Conservation (phyloP, 108 stramenopile genomes). For the Ochromonas danica region DNA sequence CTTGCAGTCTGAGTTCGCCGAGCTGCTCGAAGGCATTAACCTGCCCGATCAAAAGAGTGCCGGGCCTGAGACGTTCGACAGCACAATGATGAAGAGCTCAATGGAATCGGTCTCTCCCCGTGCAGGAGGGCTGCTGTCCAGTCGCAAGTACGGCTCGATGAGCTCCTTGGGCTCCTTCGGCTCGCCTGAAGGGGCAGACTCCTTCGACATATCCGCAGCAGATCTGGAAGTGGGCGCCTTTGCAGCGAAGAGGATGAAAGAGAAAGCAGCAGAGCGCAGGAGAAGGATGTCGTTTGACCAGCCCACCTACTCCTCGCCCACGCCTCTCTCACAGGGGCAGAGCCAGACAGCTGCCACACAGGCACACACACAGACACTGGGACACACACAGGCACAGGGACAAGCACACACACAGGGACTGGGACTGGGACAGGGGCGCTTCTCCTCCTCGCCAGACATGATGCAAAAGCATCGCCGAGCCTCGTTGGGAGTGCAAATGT, state of each 20-base stretch:
- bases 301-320: no score
- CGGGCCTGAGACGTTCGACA: background rate
- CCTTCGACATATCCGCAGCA: slow-evolving; percentile 10
- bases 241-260: background rate
- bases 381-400: no score
- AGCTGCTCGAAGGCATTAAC: background rate
- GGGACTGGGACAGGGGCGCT: no score
- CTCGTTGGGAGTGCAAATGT: no score
- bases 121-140: background rate
- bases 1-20: background rate
- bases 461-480: no score
- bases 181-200: background rate
- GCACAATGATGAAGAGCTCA: background rate
- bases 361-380: no score
- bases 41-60: background rate
- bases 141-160: background rate
- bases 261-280: background rate
- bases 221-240: slow-evolving; percentile 11
- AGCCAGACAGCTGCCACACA: no score
- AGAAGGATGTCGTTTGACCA: slow-evolving; percentile 20
- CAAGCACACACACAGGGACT: no score
- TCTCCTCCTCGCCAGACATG: no score
- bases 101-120: background rate
- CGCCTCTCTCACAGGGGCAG: no score
- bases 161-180: no score